Percentiles rank a stretch among this genome's conserved stretches.
Conservation (phyloP, 306 rosid species). For the Carpinus fangiana region DNA sequence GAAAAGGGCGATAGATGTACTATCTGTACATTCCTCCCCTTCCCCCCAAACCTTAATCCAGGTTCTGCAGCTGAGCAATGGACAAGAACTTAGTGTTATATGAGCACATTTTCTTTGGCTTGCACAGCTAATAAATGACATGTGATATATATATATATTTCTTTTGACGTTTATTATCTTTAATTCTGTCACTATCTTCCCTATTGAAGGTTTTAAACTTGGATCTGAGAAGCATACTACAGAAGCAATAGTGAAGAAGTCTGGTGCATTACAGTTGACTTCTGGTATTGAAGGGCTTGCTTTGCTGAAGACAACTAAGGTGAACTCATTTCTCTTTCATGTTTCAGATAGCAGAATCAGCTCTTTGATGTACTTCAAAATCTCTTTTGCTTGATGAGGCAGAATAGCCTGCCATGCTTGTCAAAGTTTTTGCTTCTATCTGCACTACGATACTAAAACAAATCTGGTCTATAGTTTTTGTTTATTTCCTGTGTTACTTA, state of each 20-base stretch:
- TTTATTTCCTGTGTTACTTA: neutral
- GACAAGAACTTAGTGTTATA: neutral
- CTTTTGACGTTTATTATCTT: conserved; percentile 3
- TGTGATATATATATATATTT: conserved; percentile 24
- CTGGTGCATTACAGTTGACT: conserved; percentile 64
- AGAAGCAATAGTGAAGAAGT: conserved; percentile 64
- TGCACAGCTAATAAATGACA: neutral
- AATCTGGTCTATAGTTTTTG: neutral
- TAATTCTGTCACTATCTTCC: neutral
- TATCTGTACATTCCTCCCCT: neutral
- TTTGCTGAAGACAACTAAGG: conserved; percentile 84
- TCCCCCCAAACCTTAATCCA: neutral
- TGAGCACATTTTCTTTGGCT: neutral
- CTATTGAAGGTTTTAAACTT: conserved; percentile 79
- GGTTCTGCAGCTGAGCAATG: neutral
- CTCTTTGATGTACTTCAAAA: neutral
- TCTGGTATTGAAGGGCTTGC: conserved; percentile 88
- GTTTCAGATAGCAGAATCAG: neutral
- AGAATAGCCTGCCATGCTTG: neutral
- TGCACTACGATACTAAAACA: neutral
- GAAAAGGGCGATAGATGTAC: neutral
- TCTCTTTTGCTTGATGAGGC: neutral
- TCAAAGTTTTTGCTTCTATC: neutral
- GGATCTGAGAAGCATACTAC: conserved; percentile 89
- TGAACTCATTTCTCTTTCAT: conserved; percentile 27